phyloP scores from a whole-genome alignment of 1,284 basidiomycete species.

The Exsudoporus floridanus region DNA sequence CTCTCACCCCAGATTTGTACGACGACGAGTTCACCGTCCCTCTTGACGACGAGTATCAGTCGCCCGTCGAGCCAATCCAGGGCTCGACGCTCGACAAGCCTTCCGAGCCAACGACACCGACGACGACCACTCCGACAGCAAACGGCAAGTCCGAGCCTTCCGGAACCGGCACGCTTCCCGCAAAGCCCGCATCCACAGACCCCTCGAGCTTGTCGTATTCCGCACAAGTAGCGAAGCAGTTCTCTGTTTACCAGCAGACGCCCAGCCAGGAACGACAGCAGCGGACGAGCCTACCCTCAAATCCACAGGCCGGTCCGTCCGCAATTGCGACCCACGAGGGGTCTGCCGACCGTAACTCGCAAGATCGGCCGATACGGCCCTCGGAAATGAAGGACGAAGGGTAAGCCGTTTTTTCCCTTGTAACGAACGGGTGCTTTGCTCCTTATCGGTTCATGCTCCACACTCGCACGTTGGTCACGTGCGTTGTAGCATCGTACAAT shows the following conservation, averaged over 20 bases:
- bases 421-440: conserved; percentile 19
- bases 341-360: conserved; percentile 24
- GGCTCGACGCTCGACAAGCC: conserved; percentile 8
- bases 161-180: conserved; percentile 33
- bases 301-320: conserved; percentile 23
- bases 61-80: conserved; percentile 20
- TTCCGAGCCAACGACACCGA: conserved; percentile 7
- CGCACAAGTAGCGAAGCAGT: conserved; percentile 70
- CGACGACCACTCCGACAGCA: conserved; percentile 5
- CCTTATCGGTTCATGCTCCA: conserved; percentile 11
- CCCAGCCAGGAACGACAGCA: conserved; percentile 66
- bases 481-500: conserved; percentile 14
- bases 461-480: conserved; percentile 7
- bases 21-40: conserved; percentile 42
- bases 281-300: conserved; percentile 29
- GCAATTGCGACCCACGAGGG: conserved; percentile 39
- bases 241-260: conserved; percentile 65
- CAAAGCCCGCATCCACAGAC: conserved; percentile 29
- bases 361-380: conserved; percentile 52
- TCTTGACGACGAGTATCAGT: conserved; percentile 35
- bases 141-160: conserved; percentile 21
- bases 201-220: conserved; percentile 50
- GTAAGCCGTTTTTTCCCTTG: conserved; percentile 56
- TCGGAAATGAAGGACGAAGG: conserved; percentile 93
- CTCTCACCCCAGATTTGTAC: conserved; percentile 37